Evolutionary conservation across 495 filamentous ascomycete genomes (phyloP).

Genomic region (Xylaria venustula): DNA sequence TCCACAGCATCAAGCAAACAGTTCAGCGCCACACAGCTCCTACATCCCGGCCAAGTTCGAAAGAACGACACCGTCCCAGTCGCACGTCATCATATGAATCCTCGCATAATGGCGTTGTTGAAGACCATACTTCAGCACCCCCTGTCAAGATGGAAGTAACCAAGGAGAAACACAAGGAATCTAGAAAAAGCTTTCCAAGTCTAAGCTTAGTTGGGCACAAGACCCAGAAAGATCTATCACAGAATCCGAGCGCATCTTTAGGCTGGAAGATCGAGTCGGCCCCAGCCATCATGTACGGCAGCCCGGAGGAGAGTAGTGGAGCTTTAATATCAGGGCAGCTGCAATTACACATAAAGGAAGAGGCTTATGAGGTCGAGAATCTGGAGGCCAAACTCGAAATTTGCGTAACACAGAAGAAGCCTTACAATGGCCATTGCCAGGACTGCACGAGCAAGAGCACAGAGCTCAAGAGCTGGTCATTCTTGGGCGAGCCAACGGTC

Average conservation of each 20-base stretch:
- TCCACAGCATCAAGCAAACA: slow-evolving; percentile 32
- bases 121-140: slow-evolving; percentile 26
- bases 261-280: slow-evolving; percentile 85
- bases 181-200: slow-evolving; percentile 46
- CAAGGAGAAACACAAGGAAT: slow-evolving; percentile 38
- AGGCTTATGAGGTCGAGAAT: slow-evolving; percentile 61
- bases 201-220: slow-evolving; percentile 45
- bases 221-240: slow-evolving; percentile 41
- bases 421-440: slow-evolving; percentile 71
- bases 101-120: slow-evolving; percentile 31
- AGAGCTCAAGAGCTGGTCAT: slow-evolving; percentile 73
- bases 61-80: slow-evolving; percentile 23
- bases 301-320: slow-evolving; percentile 71
- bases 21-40: slow-evolving; percentile 28
- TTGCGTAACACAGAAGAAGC: slow-evolving; percentile 70
- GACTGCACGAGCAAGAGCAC: slow-evolving; percentile 69
- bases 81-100: slow-evolving; percentile 35
- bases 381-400: slow-evolving; percentile 69
- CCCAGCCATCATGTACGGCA: slow-evolving; percentile 80
- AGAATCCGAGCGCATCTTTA: slow-evolving; percentile 53
- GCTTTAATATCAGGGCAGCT: slow-evolving; percentile 86
- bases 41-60: slow-evolving; percentile 19
- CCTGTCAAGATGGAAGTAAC: slow-evolving; percentile 29
- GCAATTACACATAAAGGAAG: slow-evolving; percentile 65
- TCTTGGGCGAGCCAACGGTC: slow-evolving; percentile 65